Evolutionary conservation across 2,329 filamentous ascomycete genomes (phyloP).

Genomic region (Ophiosphaerella narmari): DNA sequence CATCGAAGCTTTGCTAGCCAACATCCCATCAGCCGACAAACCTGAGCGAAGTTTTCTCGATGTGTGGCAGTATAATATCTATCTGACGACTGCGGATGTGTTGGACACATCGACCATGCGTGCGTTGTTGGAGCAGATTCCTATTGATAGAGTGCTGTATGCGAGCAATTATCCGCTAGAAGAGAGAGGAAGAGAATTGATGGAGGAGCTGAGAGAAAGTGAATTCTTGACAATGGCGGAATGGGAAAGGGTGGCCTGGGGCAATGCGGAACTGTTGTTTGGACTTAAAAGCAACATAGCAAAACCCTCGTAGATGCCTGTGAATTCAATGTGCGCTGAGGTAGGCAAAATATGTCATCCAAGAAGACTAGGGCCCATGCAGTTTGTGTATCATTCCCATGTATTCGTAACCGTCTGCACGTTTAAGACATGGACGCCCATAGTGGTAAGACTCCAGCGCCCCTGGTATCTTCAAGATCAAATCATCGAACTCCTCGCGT

Average conservation of each 20-base stretch:
- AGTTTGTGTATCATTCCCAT: slow-evolving; percentile 10
- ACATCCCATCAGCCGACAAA: slow-evolving; percentile 17
- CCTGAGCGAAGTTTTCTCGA: slow-evolving; percentile 48
- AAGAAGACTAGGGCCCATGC: too few species aligned
- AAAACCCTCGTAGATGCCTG: background rate
- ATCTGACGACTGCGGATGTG: slow-evolving; percentile 62
- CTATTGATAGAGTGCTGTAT: slow-evolving; percentile 59
- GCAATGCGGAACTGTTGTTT: slow-evolving; percentile 54
- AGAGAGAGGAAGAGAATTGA: slow-evolving; percentile 54
- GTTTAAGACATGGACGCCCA: slow-evolving; percentile 21
- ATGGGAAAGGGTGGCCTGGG: slow-evolving; percentile 55
- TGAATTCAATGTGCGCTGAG: too few species aligned
- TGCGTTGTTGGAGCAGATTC: slow-evolving; percentile 50
- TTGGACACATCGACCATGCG: slow-evolving; percentile 57
- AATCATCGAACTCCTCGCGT: slow-evolving; percentile 11
- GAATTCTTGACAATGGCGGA: slow-evolving; percentile 56
- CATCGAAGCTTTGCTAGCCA: slow-evolving; percentile 37
- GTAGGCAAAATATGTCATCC: background rate
- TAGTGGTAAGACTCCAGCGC: slow-evolving; percentile 25
- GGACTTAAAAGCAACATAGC: slow-evolving; percentile 9
- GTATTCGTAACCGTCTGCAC: slow-evolving; percentile 22
- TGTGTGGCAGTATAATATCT: slow-evolving; percentile 62
- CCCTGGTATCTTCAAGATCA: slow-evolving; percentile 34
- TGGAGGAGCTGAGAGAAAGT: slow-evolving; percentile 56
- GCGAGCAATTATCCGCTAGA: slow-evolving; percentile 64